phyloP scores from a whole-genome alignment of 2,329 filamentous ascomycete species.

The Chaetoscypha palmicola region DNA sequence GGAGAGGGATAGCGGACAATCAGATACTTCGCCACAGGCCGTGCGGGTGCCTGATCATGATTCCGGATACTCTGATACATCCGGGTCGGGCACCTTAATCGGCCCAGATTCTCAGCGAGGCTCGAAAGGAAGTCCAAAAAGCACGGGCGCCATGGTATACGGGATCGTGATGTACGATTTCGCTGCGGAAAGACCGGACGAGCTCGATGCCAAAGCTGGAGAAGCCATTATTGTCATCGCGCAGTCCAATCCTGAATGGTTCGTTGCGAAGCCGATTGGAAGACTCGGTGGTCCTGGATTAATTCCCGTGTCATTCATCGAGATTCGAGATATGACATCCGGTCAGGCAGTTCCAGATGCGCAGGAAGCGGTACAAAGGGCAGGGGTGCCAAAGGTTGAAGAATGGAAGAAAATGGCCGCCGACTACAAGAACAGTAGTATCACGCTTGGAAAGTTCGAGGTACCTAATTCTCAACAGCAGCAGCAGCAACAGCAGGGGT shows the following conservation, averaged over 20 bases:
- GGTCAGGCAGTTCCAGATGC: constrained; percentile 77
- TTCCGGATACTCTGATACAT: constrained; percentile 72
- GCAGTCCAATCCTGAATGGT: constrained; percentile 98
- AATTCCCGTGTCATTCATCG: constrained; percentile 94
- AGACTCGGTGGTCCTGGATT: constrained; percentile 89
- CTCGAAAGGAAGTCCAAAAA: constrained; percentile 41
- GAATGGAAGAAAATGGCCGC: constrained; percentile 99
- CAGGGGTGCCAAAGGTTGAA: constrained; percentile 89
- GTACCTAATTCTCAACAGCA: constrained; percentile 43
- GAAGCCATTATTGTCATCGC: constrained; percentile 98
- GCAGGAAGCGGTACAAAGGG: constrained; percentile 75
- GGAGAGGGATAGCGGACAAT: constrained; percentile 78
- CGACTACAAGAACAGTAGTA: constrained; percentile 98
- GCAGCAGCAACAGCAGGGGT: constrained; percentile 45
- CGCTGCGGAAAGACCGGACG: constrained; percentile 87
- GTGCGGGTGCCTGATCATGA: constrained; percentile 70
- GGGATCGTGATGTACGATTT: constrained; percentile 98
- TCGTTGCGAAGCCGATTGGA: constrained; percentile 98
- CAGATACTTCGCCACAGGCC: constrained; percentile 43
- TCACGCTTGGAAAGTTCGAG: constrained; percentile 88
- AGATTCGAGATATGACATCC: constrained; percentile 89
- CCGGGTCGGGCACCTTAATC: constrained; percentile 30
- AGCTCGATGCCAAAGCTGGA: constrained; percentile 88
- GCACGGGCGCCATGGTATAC: constrained; percentile 83
- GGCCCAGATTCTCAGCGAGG: constrained; percentile 31